These are phyloP conservation scores for Teratosphaeria viscida DNA, from an alignment of 2,329 filamentous ascomycete genomes.

Conservation along the genomic window DNA sequence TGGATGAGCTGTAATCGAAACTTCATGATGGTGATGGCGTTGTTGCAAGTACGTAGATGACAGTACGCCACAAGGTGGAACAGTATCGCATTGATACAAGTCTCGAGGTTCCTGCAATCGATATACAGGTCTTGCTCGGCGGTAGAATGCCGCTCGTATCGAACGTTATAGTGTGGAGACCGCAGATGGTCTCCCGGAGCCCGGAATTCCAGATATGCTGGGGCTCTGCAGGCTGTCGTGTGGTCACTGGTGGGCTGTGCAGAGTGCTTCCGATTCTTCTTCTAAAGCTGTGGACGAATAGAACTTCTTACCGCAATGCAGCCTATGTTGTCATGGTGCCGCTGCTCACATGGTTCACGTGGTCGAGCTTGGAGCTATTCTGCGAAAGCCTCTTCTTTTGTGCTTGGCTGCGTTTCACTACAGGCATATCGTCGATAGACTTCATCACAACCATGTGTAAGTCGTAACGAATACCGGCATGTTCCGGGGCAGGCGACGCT, in stretches of 20 bases:
- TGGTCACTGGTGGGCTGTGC: not conserved
- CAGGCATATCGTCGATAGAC: not conserved
- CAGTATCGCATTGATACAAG: not conserved
- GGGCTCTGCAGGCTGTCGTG: no score
- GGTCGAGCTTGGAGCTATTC: not conserved
- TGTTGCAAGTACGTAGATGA: not conserved
- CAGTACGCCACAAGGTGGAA: not conserved
- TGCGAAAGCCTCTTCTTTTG: not conserved
- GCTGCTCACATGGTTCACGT: not conserved
- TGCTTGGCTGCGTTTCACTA: not conserved
- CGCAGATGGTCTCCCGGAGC: not conserved
- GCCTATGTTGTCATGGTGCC: not conserved
- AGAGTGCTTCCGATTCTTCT: not conserved
- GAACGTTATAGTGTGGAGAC: not conserved
- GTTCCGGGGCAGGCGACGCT: not conserved
- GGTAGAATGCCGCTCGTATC: not conserved
- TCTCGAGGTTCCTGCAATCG: not conserved
- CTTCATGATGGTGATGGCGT: not conserved
- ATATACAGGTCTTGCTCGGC: not conserved
- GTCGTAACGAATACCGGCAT: no score
- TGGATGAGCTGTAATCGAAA: not conserved
- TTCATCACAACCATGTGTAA: not conserved
- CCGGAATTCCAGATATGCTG: not conserved
- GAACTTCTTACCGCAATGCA: no score
- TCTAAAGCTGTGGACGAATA: no score